Conservation (phyloP, 371 early-diverging fungal species). For the Coemansia sp. region DNA sequence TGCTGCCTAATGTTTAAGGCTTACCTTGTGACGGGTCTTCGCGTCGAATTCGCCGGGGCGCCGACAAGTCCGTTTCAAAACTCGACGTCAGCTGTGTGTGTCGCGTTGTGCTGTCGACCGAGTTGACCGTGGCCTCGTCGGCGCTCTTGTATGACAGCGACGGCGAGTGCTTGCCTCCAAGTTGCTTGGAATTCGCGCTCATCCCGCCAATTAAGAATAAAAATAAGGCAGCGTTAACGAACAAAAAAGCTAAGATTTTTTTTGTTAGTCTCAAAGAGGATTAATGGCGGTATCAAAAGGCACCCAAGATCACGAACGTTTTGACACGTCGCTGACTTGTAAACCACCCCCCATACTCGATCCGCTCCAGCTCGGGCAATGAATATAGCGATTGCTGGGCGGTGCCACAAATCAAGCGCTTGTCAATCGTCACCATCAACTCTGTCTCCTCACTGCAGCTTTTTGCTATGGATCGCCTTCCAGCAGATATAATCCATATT, state of each 20-base stretch:
- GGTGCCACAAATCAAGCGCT: too few species aligned
- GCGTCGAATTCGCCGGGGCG: conserved; percentile 25
- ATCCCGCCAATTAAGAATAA: neutral
- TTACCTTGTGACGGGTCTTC: conserved; percentile 31
- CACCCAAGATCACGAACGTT: neutral
- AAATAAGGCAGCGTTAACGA: neutral
- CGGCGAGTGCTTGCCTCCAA: neutral
- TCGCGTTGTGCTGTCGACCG: neutral
- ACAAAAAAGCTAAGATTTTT: neutral
- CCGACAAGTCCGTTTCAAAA: conserved; percentile 45
- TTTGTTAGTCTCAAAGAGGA: neutral
- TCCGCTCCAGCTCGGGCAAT: too few species aligned
- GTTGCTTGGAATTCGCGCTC: neutral
- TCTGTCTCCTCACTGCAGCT: too few species aligned
- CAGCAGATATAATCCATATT: too few species aligned
- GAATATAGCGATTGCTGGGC: too few species aligned
- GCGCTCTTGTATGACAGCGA: conserved; percentile 5
- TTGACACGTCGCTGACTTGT: too few species aligned
- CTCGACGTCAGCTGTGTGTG: conserved; percentile 12
- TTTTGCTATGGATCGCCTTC: too few species aligned
- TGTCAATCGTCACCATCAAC: too few species aligned
- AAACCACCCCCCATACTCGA: too few species aligned
- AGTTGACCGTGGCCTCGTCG: conserved; percentile 12
- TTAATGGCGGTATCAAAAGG: too few species aligned
- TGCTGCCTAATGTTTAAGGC: neutral